Evolutionary conservation across 2,329 filamentous ascomycete genomes (phyloP).

Genomic region (Chaetothyriales sp.): DNA sequence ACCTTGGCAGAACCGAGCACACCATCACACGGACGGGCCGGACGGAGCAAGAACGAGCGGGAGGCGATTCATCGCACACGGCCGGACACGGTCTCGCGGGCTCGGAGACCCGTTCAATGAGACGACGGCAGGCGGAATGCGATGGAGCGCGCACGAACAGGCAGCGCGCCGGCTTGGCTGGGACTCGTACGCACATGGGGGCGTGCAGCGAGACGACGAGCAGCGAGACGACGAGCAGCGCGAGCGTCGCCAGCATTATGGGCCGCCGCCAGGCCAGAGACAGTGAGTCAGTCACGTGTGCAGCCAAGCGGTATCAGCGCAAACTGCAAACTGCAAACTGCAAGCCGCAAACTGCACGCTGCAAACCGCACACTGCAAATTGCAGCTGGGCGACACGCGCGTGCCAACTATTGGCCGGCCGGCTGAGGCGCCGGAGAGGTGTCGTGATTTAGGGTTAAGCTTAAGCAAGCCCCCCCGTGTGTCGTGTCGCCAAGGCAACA

Average conservation of each 20-base stretch:
- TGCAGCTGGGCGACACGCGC: too few relatives aligned
- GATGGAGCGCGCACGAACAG: background rate
- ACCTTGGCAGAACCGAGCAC: background rate
- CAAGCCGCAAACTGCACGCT: too few relatives aligned
- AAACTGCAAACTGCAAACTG: too few relatives aligned
- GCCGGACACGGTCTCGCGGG: background rate
- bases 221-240: background rate
- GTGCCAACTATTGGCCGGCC: too few relatives aligned
- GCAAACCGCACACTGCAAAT: too few relatives aligned
- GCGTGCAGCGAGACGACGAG: background rate
- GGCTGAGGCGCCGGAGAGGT: too few relatives aligned
- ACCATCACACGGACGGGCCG: background rate
- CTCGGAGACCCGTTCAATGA: background rate
- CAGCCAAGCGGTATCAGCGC: background rate
- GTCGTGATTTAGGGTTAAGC: background rate
- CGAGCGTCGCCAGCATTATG: background rate
- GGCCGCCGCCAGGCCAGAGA: background rate
- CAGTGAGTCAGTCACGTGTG: too few relatives aligned
- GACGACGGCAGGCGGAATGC: background rate
- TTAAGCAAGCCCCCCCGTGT: background rate
- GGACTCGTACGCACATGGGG: background rate
- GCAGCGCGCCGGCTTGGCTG: background rate
- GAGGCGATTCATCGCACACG: background rate
- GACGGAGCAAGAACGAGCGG: background rate
- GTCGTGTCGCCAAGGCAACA: background rate